Conservation (phyloP, 305 asterid species). For the Fraxinus sp. region DNA sequence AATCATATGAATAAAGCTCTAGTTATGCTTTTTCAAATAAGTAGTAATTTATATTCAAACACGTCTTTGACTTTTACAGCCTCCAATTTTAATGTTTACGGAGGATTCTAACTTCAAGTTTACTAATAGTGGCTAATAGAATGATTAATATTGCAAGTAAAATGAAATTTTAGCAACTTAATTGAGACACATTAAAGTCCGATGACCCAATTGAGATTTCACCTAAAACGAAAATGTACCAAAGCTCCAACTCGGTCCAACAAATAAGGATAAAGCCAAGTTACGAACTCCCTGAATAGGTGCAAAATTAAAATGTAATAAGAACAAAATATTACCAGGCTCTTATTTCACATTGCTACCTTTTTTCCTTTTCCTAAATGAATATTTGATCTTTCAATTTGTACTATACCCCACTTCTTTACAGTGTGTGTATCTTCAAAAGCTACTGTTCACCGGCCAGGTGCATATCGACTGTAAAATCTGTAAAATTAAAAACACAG, state of each 20-base stretch:
- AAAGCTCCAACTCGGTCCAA: neutral
- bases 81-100: too few species aligned
- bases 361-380: too few species aligned
- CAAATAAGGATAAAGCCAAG: neutral
- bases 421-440: neutral
- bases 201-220: too few species aligned
- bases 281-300: neutral
- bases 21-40: too few species aligned
- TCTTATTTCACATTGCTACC: neutral
- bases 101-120: too few species aligned
- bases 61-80: too few species aligned
- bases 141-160: too few species aligned
- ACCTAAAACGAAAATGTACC: neutral
- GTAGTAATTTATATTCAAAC: too few species aligned
- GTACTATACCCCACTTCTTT: slow-evolving; percentile 4
- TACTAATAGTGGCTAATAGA: too few species aligned
- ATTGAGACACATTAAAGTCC: too few species aligned
- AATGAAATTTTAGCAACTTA: too few species aligned
- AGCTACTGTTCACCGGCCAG: neutral
- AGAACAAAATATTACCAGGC: neutral
- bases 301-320: neutral
- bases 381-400: neutral
- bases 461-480: neutral
- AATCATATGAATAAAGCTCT: too few species aligned
- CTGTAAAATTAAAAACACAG: neutral